Base-by-base conservation (phyloP, 441 rosid genomes). In the Eutrema salsugineum region DNA sequence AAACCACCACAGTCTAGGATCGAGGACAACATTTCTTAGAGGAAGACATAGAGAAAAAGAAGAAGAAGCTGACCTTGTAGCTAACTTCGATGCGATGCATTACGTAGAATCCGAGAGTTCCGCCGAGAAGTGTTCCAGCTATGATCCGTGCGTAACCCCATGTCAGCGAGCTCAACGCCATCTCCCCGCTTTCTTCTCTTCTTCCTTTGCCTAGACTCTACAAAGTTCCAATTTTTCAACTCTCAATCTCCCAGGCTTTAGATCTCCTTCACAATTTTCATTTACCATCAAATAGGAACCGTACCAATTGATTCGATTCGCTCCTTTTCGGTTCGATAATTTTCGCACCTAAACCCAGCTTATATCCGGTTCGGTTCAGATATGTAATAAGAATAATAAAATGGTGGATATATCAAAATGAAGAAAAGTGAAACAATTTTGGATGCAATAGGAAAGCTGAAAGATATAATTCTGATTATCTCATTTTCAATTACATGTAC, bases 71-170 rank as follows among this genome's bases (percentile, higher is more conserved):
- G 60, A 87, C 97, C 93, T 88, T 90, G 81, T 92, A 89, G 84
- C 79, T 83, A 73, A 89, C 73, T 78, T 94, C 96, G 48, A 86
- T 20, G 17, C 96, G 89, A 69, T 92, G 96, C 96, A 94, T 90
- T 28, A 94, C 96, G 72, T 94, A 92, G 85, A 94, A 94, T 43
- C 98, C 99, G 3, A 92, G 83, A 67, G 81, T 59, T 10, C 99
- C 99, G 0, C 99, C 98, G 4, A 78, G 61, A 67, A 92, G 83
- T 16, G 98, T 92, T 66, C 98, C 99, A 5, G 85, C 71, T 47
- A 92, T 92, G 84, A 94, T 86, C 77, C 96, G 83, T 11, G 85
- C 64, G 66, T 89, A 89, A 11, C 86, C 98, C 98, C 97, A 94
- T 49, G 72, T 78, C 79, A 20, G 56, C 16, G 91, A 83, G 59